Evolutionary conservation across 305 asterid genomes (phyloP).

Genomic region (Fraxinus sp.): DNA sequence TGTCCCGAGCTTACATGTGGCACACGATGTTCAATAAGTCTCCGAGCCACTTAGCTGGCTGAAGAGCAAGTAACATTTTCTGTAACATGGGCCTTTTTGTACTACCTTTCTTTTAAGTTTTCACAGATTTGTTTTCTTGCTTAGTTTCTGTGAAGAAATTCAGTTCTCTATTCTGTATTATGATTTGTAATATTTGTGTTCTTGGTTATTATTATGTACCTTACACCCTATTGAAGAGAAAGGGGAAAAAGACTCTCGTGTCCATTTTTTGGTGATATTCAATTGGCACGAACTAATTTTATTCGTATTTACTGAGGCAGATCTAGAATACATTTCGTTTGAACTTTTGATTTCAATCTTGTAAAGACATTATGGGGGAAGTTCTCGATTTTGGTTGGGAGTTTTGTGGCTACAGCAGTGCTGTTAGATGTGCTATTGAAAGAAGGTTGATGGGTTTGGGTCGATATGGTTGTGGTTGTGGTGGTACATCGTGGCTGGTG

Average conservation of each 20-base stretch:
- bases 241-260: background rate
- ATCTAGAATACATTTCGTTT: background rate
- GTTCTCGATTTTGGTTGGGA: background rate
- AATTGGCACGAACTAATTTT: background rate
- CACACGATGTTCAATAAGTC: conserved; percentile 86
- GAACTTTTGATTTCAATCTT: background rate
- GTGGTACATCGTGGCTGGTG: background rate
- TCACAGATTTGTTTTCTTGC: conserved; percentile 24
- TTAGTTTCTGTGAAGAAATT: background rate
- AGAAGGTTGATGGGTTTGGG: background rate
- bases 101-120: conserved; percentile 6
- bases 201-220: background rate
- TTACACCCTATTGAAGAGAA: background rate
- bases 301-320: background rate
- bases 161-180: conserved; percentile 12
- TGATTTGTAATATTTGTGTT: conserved; percentile 23
- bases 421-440: background rate
- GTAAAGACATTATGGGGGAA: background rate
- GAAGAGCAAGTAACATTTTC: conserved; percentile 17
- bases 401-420: background rate
- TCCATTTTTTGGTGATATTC: background rate
- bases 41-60: conserved; percentile 90
- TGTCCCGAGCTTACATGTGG: conserved; percentile 97
- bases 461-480: background rate
- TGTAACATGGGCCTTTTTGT: background rate